Evolutionary conservation across 78 protist species (phyloP).

Genomic region (Dictyostelium purpureum): DNA sequence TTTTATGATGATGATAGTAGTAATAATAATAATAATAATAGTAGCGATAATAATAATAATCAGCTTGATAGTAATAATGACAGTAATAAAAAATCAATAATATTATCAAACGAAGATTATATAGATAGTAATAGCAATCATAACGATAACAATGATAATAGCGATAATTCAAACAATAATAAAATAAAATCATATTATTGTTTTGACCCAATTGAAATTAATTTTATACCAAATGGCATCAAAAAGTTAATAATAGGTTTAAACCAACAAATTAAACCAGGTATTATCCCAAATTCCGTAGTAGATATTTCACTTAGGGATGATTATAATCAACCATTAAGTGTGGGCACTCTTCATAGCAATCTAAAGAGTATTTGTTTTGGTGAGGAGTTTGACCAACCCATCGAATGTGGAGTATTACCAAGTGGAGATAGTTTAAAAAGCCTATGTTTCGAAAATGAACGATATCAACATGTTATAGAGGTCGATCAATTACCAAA

Average conservation of each 20-base stretch:
- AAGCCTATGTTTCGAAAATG: background rate
- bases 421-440: background rate
- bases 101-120: too few species aligned
- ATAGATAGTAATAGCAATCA: too few species aligned
- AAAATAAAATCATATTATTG: background rate
- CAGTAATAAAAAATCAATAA: too few species aligned
- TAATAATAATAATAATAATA: too few species aligned
- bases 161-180: background rate
- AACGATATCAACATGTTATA: background rate
- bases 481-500: background rate
- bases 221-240: background rate
- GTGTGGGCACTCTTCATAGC: background rate
- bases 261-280: background rate
- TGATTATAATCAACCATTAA: background rate
- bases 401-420: background rate
- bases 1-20: too few species aligned
- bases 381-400: background rate
- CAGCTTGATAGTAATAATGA: too few species aligned
- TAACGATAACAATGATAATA: too few species aligned
- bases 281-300: background rate
- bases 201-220: background rate
- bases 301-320: background rate
- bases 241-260: background rate
- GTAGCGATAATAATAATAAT: too few species aligned
- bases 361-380: background rate